Conservation (phyloP, 495 filamentous ascomycete species). For the Podospora appendiculata region DNA sequence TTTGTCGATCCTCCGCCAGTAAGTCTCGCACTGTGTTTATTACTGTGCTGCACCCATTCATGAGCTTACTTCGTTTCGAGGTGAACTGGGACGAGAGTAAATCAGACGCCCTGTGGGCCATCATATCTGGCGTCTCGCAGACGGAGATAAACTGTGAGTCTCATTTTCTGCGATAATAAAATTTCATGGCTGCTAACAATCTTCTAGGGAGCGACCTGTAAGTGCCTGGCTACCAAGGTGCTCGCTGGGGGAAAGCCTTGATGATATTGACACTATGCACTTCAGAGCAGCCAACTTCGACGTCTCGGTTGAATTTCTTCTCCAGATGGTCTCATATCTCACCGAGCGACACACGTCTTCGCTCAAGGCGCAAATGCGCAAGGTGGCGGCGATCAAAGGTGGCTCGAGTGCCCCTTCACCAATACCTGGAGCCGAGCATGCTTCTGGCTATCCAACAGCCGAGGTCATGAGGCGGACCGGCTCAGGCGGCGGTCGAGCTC, state of each 20-base stretch:
- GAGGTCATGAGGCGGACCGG: constrained; percentile 51
- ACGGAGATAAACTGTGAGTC: constrained; percentile 76
- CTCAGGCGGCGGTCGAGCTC: constrained; percentile 51
- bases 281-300: constrained; percentile 38
- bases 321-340: constrained; percentile 92
- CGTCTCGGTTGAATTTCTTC: constrained; percentile 78
- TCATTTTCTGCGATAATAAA: background rate
- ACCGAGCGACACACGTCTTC: constrained; percentile 86
- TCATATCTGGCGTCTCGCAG: constrained; percentile 70
- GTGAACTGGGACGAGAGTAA: constrained; percentile 61
- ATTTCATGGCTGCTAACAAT: background rate
- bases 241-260: too few relatives aligned
- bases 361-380: constrained; percentile 82
- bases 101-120: constrained; percentile 83
- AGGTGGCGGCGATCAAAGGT: constrained; percentile 41
- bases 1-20: constrained; percentile 89
- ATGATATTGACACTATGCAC: constrained; percentile 14
- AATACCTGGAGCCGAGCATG: constrained; percentile 37
- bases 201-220: constrained; percentile 2
- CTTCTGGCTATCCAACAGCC: constrained; percentile 37
- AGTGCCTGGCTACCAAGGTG: background rate
- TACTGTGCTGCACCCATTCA: background rate
- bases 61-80: constrained; percentile 18
- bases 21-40: constrained; percentile 24
- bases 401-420: constrained; percentile 46